Percentiles rank a stretch among this genome's conserved stretches.
phyloP scores from a whole-genome alignment of 176 grass and related monocot genomes.

The Metroxylon sagu region DNA sequence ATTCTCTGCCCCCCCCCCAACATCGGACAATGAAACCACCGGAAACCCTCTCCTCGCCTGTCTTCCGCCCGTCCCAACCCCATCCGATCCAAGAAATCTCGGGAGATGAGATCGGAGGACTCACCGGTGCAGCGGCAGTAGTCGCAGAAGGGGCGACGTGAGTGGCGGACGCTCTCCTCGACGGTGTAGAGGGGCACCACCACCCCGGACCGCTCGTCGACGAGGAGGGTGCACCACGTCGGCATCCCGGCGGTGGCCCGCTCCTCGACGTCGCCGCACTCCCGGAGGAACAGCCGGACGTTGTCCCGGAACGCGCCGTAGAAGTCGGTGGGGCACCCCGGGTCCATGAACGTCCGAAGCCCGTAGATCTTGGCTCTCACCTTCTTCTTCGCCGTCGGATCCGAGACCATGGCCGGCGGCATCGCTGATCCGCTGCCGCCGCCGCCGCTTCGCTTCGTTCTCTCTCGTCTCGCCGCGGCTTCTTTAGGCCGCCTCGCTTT shows the following conservation, averaged over 20 bases:
- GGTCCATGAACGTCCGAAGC: slow-evolving; percentile 51
- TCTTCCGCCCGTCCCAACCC: background rate
- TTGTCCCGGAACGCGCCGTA: slow-evolving; percentile 62
- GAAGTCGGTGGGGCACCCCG: slow-evolving; percentile 29
- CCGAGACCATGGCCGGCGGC: background rate
- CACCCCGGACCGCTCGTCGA: slow-evolving; percentile 38
- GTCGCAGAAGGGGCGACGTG: slow-evolving; percentile 41
- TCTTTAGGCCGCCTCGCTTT: too few relatives aligned
- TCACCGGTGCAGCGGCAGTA: slow-evolving; percentile 60
- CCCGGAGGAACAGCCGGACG: slow-evolving; percentile 38
- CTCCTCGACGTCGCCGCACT: slow-evolving; percentile 25
- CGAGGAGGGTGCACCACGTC: slow-evolving; percentile 47
- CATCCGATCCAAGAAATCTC: background rate
- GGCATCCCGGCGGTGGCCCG: slow-evolving; percentile 6
- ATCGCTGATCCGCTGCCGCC: background rate
- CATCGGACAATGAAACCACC: too few relatives aligned
- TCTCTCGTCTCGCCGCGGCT: too few relatives aligned
- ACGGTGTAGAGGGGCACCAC: slow-evolving; percentile 49
- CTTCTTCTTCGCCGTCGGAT: slow-evolving; percentile 14
- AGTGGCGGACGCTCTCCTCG: slow-evolving; percentile 41
- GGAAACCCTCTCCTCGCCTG: too few relatives aligned
- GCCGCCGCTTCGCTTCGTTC: background rate
- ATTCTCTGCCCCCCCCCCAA: too few relatives aligned
- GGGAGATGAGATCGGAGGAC: background rate
- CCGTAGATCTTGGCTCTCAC: slow-evolving; percentile 34